Evolutionary conservation across 2,329 filamentous ascomycete genomes (phyloP), one percentile per base, ranked within the genome.

Genomic region (Aspergillus niger): DNA sequence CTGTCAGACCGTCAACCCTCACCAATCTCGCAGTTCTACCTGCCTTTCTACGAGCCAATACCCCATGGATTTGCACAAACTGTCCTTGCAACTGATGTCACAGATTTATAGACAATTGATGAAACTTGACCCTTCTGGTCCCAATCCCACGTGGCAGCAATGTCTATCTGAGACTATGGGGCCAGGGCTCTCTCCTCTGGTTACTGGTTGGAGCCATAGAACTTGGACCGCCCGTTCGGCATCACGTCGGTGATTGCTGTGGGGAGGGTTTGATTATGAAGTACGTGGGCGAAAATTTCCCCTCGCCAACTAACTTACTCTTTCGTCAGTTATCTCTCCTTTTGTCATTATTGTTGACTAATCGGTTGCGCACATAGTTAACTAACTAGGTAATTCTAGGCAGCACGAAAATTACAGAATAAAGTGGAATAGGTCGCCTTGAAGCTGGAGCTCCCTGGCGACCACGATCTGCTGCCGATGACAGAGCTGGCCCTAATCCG

Each of bases 151-250:
- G 61, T 63, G 61, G 61, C 56, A 49, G 52, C 59, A 61, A 56
- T 54, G 58, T 61, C 59, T 54, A 63, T 56, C 55, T 47, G 52
- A 58, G 26, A 51, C 50, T 57, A 54, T 44, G 57, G 50, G 57
- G 49, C 28, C 44, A 55, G 53, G 39, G 36, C 41, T 32, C 28
- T 55, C 26, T 55, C 26, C 41, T 28, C 28, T 43, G 53, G 53
- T 44, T 55, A 28, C 36, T n/a, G 17, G 13, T 36, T 57, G 49
- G 57, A 56, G 59, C 63, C 30, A 55, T 50, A 48, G 52, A 63
- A 63, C 64, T 63, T 59, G 63, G 64, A 48, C 64, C 63, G 48
- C 58, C 60, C 20, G 63, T 66, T 66, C 63, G 64, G 56, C 57
- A 43, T 63, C 52, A 57, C 57, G 30, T 54, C 39, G 48, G 55